These are phyloP conservation scores for Hypoxylon sp. DNA, from an alignment of 2,329 filamentous ascomycete genomes.

Conservation along the genomic window DNA sequence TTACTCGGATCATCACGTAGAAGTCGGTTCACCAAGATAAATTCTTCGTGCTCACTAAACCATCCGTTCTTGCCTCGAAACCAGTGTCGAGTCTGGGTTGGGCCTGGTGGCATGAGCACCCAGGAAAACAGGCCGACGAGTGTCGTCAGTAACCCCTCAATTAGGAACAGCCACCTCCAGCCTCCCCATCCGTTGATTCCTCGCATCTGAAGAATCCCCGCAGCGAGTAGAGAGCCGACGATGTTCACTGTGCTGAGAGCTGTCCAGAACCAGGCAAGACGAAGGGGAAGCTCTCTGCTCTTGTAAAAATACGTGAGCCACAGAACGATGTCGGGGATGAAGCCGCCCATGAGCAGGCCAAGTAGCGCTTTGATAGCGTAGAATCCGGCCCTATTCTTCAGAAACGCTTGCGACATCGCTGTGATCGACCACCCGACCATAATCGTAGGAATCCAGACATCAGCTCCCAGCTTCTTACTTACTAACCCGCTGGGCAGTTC, in stretches of 20 bases:
- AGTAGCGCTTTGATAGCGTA: constrained; percentile 55
- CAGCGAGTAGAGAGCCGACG: constrained; percentile 65
- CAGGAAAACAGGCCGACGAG: constrained; percentile 66
- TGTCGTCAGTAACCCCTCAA: constrained; percentile 59
- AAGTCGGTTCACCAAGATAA: constrained; percentile 71
- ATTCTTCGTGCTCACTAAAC: constrained; percentile 71
- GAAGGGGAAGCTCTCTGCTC: constrained; percentile 74
- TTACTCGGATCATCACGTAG: constrained; percentile 71
- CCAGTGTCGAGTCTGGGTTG: constrained; percentile 66
- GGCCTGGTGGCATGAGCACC: constrained; percentile 67
- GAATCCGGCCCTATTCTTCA: constrained; percentile 50
- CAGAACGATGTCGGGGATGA: constrained; percentile 74
- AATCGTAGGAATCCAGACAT: constrained; percentile 63
- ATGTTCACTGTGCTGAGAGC: constrained; percentile 70
- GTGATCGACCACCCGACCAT: constrained; percentile 56
- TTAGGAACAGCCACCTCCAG: constrained; percentile 65
- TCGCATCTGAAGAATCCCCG: constrained; percentile 65
- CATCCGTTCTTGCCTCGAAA: constrained; percentile 68
- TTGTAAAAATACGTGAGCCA: constrained; percentile 84
- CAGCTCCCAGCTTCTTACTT: constrained; percentile 64
- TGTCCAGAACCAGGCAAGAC: constrained; percentile 79
- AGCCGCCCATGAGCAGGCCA: constrained; percentile 68
- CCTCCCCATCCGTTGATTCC: constrained; percentile 64
- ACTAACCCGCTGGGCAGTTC: constrained; percentile 68
- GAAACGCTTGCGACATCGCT: constrained; percentile 53